Evolutionary conservation across 1,284 basidiomycete species (phyloP).

Genomic region (Sanguinoderma infundibulare): DNA sequence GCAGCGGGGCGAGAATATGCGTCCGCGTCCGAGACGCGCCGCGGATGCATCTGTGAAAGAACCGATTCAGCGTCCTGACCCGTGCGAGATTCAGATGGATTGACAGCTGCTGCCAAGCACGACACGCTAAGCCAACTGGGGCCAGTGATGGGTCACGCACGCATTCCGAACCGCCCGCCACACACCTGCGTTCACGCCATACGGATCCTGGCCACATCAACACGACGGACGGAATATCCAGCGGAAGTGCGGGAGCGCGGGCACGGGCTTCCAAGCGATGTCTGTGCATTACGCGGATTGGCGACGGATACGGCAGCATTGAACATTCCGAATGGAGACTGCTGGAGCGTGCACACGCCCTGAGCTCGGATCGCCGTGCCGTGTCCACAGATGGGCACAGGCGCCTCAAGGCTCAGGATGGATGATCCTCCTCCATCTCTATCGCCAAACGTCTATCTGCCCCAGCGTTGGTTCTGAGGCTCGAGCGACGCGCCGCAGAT

Average conservation of each 20-base stretch:
- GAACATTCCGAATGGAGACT: slow-evolving; percentile 28
- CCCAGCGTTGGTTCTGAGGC: not conserved
- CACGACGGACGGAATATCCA: not conserved
- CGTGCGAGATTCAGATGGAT: not conserved
- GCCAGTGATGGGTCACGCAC: not conserved
- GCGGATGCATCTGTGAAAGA: slow-evolving; percentile 1
- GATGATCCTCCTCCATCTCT: not conserved
- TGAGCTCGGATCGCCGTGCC: slow-evolving; percentile 22
- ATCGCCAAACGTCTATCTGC: slow-evolving; percentile 9
- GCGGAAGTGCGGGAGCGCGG: slow-evolving; percentile 5
- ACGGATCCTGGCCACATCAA: not conserved
- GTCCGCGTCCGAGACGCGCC: not conserved
- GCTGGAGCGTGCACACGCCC: slow-evolving; percentile 1
- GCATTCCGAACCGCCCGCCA: not conserved
- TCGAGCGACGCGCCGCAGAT: slow-evolving; percentile 5
- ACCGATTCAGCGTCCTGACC: not conserved
- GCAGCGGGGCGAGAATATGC: not conserved
- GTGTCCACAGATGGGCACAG: slow-evolving; percentile 12
- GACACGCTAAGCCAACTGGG: not conserved
- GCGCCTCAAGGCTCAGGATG: slow-evolving; percentile 4
- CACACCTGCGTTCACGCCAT: not conserved
- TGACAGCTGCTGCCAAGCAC: no score
- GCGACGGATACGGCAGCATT: slow-evolving; percentile 26
- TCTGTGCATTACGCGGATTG: not conserved
- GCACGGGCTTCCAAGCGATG: slow-evolving; percentile 13